Base-by-base conservation (phyloP, 768 basidiomycete species). In the Suillus subluteus region DNA sequence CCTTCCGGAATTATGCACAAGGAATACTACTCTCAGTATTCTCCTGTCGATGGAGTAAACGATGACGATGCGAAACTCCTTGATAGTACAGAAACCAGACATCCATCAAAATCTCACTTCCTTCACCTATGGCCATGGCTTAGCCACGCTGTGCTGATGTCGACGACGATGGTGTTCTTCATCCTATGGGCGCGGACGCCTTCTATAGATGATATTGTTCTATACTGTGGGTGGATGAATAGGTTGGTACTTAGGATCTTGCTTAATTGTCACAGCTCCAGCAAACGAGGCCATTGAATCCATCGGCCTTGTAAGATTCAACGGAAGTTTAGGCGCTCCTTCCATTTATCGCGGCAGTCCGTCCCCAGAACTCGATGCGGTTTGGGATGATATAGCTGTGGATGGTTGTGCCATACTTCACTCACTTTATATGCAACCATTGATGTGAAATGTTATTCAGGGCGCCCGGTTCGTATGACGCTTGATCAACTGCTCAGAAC, bases 261-360 rank as follows among this genome's bases (percentile, higher is more conserved):
- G 16, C 54, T 55, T 32, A 55, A 30, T 11, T 8, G 54, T 55
- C 30, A 11, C 38, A 70, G 67, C 62, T 5, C 67, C 69, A n/a
- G 69, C 65, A 15, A 66, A 64, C 15, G 62, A 58, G 30, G 67
- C 63, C 21, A 35, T 68, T 8, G 67, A 70, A 64, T 68, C 63
- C 48, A 32, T 68, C 18, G 37, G 62, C n/a, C 37, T 56, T 18
- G 13, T n/a, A 13, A 21, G 2, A 9, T 68, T 69, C 59, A 48
- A 62, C 32, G 55, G 64, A 46, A 62, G 11, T 15, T 3, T 59
- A 15, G 37, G 48, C 7, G 54, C 43, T 32, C 30, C 58, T 18
- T 58, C 43, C 5, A 21, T 68, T 38, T 69, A 61, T 26, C 48
- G 63, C 35, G 68, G 68, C 5, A n/a, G 15, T 30, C 69, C 65